A percentile compares a stretch with the other conserved stretches of the same genome.
Evolutionary conservation across 345 rosid genomes (phyloP).

Genomic region (Eucalyptus erythrocorys): DNA sequence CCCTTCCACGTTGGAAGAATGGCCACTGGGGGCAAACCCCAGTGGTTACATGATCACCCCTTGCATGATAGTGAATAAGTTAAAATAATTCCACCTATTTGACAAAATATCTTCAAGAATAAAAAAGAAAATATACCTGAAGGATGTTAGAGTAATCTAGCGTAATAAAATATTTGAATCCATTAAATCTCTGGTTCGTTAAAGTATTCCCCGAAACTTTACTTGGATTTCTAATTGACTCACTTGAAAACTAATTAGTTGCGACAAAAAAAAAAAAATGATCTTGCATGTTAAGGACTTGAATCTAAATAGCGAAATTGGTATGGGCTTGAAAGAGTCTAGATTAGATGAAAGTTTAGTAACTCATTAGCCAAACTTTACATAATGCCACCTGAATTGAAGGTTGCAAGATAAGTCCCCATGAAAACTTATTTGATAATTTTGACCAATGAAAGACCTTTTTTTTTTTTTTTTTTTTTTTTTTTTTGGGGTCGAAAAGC

Average conservation of each 20-base stretch:
- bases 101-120: no score
- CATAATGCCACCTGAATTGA: background rate
- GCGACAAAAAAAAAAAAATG: background rate
- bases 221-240: no score
- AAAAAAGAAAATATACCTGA: no score
- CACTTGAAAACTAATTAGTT: accelerated
- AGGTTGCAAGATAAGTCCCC: accelerated
- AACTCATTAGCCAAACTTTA: background rate
- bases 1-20: no score
- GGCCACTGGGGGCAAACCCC: no score
- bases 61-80: no score
- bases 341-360: no score
- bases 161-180: accelerated
- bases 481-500: no score
- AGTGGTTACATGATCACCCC: no score
- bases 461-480: no score
- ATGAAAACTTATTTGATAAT: background rate
- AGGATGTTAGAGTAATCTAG: no score
- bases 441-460: background rate
- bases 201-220: background rate
- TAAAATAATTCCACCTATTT: no score
- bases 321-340: accelerated
- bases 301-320: background rate
- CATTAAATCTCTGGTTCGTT: accelerated
- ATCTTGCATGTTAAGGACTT: background rate